Base-by-base conservation (phyloP, 768 basidiomycete genomes). In the Hericium erinaceus region DNA sequence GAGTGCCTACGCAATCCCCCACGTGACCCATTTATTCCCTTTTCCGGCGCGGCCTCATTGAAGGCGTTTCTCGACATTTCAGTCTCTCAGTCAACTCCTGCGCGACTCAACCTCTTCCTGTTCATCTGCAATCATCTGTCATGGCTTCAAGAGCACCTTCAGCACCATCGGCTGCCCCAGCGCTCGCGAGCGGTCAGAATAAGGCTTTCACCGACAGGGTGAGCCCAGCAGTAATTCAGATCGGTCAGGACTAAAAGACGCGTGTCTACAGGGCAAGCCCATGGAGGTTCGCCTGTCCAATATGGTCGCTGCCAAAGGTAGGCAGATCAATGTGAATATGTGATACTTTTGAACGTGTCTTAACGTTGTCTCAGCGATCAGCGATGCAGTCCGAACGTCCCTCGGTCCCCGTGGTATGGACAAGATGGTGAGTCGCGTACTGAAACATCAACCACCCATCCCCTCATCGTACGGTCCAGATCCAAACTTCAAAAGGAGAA, bases 361-460 rank as follows among this genome's bases (percentile, higher is more conserved):
- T 60, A 20, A 63, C 18, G 24, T 38, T 15, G 39, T 16, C 39
- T 26, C 51, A 97, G 95, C 95, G 28, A 97, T 99, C 67, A 93
- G 93, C 65, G 95, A 97, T 78, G 95, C 93, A 54, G 95, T 99
- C 46, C 80, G 95, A 65, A 98, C 95, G 48, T 98, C 95, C 46
- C 74, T 99, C 64, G 95, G 95, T 13, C 95, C 95, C 50, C 85
- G 89, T 71, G 95, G 95, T 61, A 99, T 99, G 95, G 95, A 98
- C 76, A 98, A 98, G 79, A 98, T 98, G 95, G 95, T 90, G 66
- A 58, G 76, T 56, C 18, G 18, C 28, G 16, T 37, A 46, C 33
- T 41, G 52, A 22, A 28, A 24, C 52, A 48, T 55, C 22, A 20
- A 39, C 48, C 48, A 26, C 20, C 59, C 26, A 26, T 33, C 55